phyloP scores from a whole-genome alignment of 345 rosid genomes.

The Tarenaya hassleriana region DNA sequence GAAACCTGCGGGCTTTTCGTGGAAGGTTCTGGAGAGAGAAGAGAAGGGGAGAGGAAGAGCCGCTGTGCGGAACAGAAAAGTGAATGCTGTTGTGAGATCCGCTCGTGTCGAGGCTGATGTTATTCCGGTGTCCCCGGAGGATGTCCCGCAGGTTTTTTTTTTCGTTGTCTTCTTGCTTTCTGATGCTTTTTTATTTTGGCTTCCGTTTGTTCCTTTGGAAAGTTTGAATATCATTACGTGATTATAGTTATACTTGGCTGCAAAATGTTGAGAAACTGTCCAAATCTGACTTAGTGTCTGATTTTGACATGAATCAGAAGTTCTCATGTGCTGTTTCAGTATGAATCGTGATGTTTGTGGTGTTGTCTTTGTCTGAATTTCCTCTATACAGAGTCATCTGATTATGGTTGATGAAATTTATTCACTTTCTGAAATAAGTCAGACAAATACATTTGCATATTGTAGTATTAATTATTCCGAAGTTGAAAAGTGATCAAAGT shows the following conservation, averaged over 20 bases:
- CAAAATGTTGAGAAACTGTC: no score
- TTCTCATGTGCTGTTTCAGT: no score
- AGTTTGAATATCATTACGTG: background rate
- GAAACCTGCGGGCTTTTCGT: slow-evolving; percentile 46
- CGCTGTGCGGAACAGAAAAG: slow-evolving; percentile 28
- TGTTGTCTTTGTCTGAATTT: no score
- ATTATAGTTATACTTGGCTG: no score
- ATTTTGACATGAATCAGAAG: no score
- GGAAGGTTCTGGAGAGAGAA: slow-evolving; percentile 33
- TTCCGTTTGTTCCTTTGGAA: background rate
- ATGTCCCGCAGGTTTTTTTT: slow-evolving; percentile 44
- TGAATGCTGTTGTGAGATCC: slow-evolving; percentile 41
- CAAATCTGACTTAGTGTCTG: no score
- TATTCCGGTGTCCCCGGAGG: slow-evolving; percentile 67
- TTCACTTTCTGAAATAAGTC: no score
- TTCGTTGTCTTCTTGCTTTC: background rate
- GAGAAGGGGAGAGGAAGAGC: slow-evolving; percentile 24
- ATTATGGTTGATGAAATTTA: no score
- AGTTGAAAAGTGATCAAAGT: background rate
- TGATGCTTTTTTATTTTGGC: background rate
- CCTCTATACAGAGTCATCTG: no score
- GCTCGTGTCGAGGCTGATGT: slow-evolving; percentile 50
- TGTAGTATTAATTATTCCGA: background rate
- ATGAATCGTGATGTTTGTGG: no score
- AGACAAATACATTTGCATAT: background rate